Percentiles rank a stretch among this genome's conserved stretches.
Evolutionary conservation across 345 rosid species (phyloP).

Genomic region (Eucalyptus curtisii): DNA sequence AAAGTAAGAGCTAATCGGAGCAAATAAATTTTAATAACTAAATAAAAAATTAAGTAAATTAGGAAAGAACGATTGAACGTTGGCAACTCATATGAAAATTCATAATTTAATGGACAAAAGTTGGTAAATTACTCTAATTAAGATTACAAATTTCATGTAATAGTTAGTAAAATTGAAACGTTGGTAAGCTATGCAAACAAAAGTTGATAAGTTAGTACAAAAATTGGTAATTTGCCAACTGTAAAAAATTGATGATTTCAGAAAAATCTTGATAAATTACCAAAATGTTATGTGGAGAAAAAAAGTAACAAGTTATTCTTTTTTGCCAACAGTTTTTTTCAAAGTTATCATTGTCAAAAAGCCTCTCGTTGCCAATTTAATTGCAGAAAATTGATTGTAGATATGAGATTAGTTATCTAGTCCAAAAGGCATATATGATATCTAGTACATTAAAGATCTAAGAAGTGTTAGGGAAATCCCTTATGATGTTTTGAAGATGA

Average conservation of each 20-base stretch:
- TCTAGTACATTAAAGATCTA: not conserved
- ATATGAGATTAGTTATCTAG: not conserved
- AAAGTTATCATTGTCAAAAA: too few relatives aligned
- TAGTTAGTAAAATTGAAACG: not conserved
- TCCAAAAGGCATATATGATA: not conserved
- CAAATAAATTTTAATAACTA: too few relatives aligned
- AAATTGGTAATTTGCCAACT: not conserved
- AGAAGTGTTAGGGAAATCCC: too few relatives aligned
- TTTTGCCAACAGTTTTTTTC: too few relatives aligned
- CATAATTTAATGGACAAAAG: not conserved
- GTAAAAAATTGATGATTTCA: not conserved
- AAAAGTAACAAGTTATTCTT: not conserved
- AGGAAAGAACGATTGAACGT: too few relatives aligned
- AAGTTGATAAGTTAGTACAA: not conserved
- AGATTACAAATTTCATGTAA: not conserved
- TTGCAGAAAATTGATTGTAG: accelerated
- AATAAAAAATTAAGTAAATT: too few relatives aligned
- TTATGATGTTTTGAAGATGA: too few relatives aligned
- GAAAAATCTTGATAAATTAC: not conserved
- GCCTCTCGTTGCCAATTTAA: not conserved
- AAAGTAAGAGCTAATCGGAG: not conserved
- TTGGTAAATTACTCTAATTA: not conserved
- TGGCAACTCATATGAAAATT: not conserved
- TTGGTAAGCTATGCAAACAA: not conserved
- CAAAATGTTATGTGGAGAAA: not conserved